Conservation (phyloP, 352 stramenopile species). For the Globisporangium polare region DNA sequence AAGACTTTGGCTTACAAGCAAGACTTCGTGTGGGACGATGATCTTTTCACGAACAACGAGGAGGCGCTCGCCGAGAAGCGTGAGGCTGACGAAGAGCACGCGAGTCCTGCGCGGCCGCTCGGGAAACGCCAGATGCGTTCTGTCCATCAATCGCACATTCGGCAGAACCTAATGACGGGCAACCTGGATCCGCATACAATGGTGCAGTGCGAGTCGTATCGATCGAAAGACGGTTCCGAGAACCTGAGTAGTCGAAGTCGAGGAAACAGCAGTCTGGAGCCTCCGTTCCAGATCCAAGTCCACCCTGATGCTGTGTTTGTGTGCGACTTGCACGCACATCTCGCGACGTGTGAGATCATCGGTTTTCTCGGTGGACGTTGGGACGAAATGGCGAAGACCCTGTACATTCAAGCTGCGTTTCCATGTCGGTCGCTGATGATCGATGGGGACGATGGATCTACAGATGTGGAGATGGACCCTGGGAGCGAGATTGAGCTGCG, state of each 20-base stretch:
- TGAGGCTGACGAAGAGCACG: constrained; percentile 9
- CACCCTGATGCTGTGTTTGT: constrained; percentile 90
- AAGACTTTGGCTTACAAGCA: constrained; percentile 46
- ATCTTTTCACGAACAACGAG: constrained; percentile 46
- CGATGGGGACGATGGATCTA: constrained; percentile 87
- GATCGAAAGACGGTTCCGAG: constrained; percentile 27
- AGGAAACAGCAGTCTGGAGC: constrained; percentile 33
- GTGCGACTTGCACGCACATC: constrained; percentile 91
- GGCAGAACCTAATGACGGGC: constrained; percentile 65
- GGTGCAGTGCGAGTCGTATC: constrained; percentile 78
- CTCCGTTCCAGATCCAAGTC: constrained; percentile 87
- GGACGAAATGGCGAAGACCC: constrained; percentile 66
- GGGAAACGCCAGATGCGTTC: constrained; percentile 62
- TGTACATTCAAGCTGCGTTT: constrained; percentile 93
- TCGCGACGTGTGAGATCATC: constrained; percentile 93
- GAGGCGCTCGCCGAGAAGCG: neutral
- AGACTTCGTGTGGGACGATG: constrained; percentile 69
- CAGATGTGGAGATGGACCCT: constrained; percentile 95
- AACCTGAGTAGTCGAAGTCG: constrained; percentile 42
- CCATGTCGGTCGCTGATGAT: constrained; percentile 89
- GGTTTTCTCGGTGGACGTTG: constrained; percentile 92
- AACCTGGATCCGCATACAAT: constrained; percentile 84
- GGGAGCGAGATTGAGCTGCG: constrained; percentile 88
- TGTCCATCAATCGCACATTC: constrained; percentile 75
- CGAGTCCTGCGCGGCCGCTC: constrained; percentile 14